phyloP scores from a whole-genome alignment of 164 flowering plant species.

The Litsea cubeba region DNA sequence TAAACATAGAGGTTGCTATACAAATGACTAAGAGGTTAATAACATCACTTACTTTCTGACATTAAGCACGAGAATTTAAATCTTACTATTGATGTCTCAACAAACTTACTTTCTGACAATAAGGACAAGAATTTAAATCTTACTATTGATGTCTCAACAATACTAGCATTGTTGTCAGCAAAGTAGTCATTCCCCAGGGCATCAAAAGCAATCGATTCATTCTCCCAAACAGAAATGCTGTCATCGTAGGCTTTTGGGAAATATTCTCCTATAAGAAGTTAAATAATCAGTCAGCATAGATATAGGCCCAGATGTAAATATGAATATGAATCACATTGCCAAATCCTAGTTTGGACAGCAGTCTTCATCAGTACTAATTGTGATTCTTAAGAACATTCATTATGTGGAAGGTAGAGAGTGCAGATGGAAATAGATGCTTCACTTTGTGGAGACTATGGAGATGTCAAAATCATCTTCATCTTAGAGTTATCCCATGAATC shows the following conservation, averaged over 20 bases:
- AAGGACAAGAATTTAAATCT: constrained; percentile 7
- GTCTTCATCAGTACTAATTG: background rate
- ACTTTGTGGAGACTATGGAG: background rate
- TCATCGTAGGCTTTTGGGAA: constrained; percentile 70
- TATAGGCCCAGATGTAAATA: background rate
- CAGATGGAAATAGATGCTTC: background rate
- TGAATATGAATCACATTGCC: background rate
- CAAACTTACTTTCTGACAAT: constrained; percentile 11
- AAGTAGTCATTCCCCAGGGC: constrained; percentile 59
- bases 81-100: constrained; percentile 52
- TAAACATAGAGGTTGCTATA: too few species aligned
- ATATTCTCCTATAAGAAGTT: constrained; percentile 53
- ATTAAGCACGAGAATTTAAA: background rate
- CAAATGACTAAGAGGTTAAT: background rate
- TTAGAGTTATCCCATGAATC: background rate
- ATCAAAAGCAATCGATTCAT: constrained; percentile 81
- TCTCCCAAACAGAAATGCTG: constrained; percentile 79
- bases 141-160: constrained; percentile 52
- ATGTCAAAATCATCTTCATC: background rate
- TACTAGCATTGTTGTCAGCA: constrained; percentile 50
- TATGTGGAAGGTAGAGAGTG: background rate
- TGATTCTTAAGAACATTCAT: background rate
- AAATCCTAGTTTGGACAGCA: background rate
- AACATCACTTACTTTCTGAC: background rate
- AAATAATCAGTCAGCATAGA: background rate